These are phyloP conservation scores for Neoascochyta sp. DNA, from an alignment of 2,329 filamentous ascomycete genomes.

Conservation along the genomic window DNA sequence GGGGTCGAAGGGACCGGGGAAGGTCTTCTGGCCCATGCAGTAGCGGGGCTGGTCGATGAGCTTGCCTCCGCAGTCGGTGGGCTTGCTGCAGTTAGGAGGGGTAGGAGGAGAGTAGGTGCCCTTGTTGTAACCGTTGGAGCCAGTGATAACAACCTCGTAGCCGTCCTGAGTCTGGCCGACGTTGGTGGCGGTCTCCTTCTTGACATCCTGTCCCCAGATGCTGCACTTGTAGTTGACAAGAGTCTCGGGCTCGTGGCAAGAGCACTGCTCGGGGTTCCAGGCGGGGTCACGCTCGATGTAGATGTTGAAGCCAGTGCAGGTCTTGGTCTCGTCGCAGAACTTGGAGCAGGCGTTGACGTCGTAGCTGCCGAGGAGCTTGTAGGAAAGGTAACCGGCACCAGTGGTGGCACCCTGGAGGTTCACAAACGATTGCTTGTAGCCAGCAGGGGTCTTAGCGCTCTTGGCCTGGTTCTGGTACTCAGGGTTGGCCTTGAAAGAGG, in stretches of 20 bases:
- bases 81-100: constrained; percentile 19
- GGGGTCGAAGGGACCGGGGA: constrained; percentile 25
- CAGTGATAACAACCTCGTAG: constrained; percentile 32
- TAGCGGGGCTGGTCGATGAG: constrained; percentile 22
- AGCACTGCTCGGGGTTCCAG: constrained; percentile 23
- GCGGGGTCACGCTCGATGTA: constrained; percentile 23
- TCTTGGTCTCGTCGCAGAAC: constrained; percentile 15
- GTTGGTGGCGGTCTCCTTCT: constrained; percentile 18
- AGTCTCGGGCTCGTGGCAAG: constrained; percentile 16
- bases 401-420: constrained; percentile 16
- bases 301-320: constrained; percentile 27
- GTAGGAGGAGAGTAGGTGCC: constrained; percentile 13
- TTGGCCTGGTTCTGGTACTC: constrained; percentile 22
- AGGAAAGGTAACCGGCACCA: constrained; percentile 20
- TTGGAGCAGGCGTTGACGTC: constrained; percentile 15
- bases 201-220: constrained; percentile 21
- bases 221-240: constrained; percentile 24
- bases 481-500: constrained; percentile 21
- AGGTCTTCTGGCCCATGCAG: constrained; percentile 25
- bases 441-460: constrained; percentile 17
- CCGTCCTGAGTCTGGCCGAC: constrained; percentile 15
- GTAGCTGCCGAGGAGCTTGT: constrained; percentile 23
- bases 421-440: constrained; percentile 17
- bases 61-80: constrained; percentile 19
- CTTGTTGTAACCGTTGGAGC: constrained; percentile 34